Base-by-base conservation (phyloP, 2,329 filamentous ascomycete genomes). In the Aurifilum marmelostoma region DNA sequence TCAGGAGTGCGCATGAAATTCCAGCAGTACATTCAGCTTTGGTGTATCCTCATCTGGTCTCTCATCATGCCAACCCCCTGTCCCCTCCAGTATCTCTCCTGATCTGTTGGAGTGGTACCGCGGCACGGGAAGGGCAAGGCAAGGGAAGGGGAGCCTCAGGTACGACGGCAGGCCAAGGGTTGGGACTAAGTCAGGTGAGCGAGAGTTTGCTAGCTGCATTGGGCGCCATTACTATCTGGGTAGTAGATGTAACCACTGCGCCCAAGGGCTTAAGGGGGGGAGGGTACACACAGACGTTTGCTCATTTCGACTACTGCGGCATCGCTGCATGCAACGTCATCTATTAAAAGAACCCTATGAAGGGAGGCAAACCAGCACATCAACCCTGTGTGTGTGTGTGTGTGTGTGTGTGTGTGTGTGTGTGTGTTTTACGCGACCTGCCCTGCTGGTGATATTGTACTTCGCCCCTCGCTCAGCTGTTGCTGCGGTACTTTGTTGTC, bases 261-360 rank as follows among this genome's bases (percentile, higher is more conserved):
- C 56, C 56, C n/a, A 11, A 54, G 50, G 50, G 11, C 14, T 54
- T 24, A 29, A 54, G 50, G 11, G 18, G 50, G 18, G 16, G 16
- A 54, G 29, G 56, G 54, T 18, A 59, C 56, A 59, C 56, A 59
- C 56, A 59, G 56, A 59, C 56, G 56, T 59, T 24, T 59, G 56
- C 56, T 59, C 56, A 59, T 59, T 34, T 37, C 56, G 21, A 59
- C 29, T 37, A 9, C 32, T 59, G 56, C 32, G 18, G 56, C 32
- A 21, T 59, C 32, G 18, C 32, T 37, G 56, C 29, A 59, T 37
- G 56, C 32, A 59, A 59, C 56, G 32, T 37, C 56, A 59, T n/a
- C 56, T 59, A 59, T 59, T 37, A 37, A 59, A 59, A 59, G 56
- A n/a, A 59, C 16, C n/a, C 18, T 29, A 1, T n/a, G 7, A 34